Conservation (phyloP, 495 filamentous ascomycete genomes). For the Cudoniella acicularis region DNA sequence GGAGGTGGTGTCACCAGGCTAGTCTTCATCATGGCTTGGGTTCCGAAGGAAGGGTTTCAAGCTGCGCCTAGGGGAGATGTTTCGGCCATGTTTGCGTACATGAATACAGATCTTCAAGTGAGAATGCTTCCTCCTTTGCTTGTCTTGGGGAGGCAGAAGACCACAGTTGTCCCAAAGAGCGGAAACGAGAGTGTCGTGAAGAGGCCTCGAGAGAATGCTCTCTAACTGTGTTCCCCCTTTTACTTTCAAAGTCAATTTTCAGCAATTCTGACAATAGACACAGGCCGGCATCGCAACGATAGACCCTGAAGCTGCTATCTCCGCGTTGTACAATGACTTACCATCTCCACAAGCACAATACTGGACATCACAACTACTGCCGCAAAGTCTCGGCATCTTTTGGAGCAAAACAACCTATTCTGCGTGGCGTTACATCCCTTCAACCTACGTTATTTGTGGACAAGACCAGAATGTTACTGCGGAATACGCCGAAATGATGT, state of each 20-base stretch:
- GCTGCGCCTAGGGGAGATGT: slow-evolving; percentile 25
- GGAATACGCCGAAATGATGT: slow-evolving; percentile 25
- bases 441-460: slow-evolving; percentile 31
- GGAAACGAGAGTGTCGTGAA: slow-evolving; percentile 14
- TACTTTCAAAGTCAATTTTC: neutral
- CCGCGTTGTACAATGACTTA: slow-evolving; percentile 29
- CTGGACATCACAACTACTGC: slow-evolving; percentile 29
- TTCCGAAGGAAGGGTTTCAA: slow-evolving; percentile 29
- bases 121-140: neutral
- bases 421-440: slow-evolving; percentile 31
- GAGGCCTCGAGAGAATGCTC: neutral
- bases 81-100: slow-evolving; percentile 30
- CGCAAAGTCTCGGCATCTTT: slow-evolving; percentile 28
- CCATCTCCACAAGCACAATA: slow-evolving; percentile 23
- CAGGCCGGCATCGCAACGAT: slow-evolving; percentile 23
- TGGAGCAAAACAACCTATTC: slow-evolving; percentile 30
- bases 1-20: slow-evolving; percentile 35
- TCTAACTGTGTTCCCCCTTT: neutral
- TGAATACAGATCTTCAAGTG: slow-evolving; percentile 35
- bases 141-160: neutral
- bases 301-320: slow-evolving; percentile 17
- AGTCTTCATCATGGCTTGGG: slow-evolving; percentile 23
- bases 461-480: slow-evolving; percentile 23
- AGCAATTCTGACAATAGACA: slow-evolving; percentile 10
- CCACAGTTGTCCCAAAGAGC: too few relatives aligned